phyloP scores from a whole-genome alignment of 306 rosid genomes.

The Quercus glauca region DNA sequence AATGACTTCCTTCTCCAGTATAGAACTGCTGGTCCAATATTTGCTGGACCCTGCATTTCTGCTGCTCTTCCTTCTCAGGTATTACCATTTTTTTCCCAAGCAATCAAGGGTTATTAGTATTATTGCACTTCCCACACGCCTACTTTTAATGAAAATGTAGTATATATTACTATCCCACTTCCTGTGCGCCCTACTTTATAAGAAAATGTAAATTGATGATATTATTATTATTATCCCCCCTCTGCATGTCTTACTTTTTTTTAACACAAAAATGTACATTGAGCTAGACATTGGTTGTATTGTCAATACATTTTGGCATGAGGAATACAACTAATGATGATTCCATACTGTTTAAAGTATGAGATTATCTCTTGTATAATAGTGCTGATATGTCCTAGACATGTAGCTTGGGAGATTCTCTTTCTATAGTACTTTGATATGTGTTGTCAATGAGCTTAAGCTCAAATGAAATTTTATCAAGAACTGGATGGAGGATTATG shows the following conservation, averaged over 20 bases:
- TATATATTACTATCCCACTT: neutral
- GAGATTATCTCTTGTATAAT: neutral
- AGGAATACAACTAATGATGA: neutral
- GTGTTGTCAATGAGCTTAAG: neutral
- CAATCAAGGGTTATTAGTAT: neutral
- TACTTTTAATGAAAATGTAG: neutral
- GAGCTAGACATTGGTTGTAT: neutral
- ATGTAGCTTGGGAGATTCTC: too few species aligned
- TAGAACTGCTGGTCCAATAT: slow-evolving; percentile 72
- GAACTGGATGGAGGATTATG: neutral
- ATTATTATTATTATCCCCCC: too few species aligned
- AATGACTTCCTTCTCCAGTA: slow-evolving; percentile 39
- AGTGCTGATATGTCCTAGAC: neutral
- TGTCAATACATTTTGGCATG: neutral
- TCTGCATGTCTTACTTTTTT: too few species aligned
- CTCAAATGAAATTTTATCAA: neutral
- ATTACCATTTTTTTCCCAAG: slow-evolving; percentile 19
- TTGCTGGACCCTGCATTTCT: slow-evolving; percentile 85
- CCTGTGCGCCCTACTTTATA: too few species aligned
- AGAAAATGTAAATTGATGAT: neutral
- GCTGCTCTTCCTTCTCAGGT: slow-evolving; percentile 69
- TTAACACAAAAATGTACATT: neutral
- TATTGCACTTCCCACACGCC: too few species aligned
- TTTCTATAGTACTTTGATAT: neutral
- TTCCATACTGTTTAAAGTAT: neutral